Evolutionary conservation across 192 early-diverging fungal species (phyloP).

Genomic region (Lunasporangiospora selenospora): DNA sequence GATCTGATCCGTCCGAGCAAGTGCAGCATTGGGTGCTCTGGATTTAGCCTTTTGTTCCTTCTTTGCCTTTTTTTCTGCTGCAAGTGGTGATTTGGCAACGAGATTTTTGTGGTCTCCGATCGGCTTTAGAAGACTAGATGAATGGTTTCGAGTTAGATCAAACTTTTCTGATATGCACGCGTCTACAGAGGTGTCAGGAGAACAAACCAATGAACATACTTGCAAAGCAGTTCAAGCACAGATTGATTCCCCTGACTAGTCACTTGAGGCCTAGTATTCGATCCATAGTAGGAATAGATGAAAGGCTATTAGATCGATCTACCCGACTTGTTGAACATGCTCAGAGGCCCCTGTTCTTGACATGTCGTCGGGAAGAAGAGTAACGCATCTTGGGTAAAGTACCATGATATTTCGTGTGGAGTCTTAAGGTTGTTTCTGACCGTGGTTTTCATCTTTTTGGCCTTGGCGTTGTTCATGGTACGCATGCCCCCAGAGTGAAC

Average conservation of each 20-base stretch:
- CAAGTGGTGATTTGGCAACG: background rate
- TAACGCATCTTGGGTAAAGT: background rate
- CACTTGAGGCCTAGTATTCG: conserved; percentile 40
- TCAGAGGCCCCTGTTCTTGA: background rate
- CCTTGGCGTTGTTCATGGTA: conserved; percentile 28
- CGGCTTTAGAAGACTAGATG: conserved; percentile 19
- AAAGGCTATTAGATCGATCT: background rate
- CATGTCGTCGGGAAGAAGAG: background rate
- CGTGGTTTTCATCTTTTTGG: conserved; percentile 30
- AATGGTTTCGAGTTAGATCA: no score
- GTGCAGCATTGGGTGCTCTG: background rate
- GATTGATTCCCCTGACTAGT: conserved; percentile 14
- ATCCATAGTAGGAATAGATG: background rate
- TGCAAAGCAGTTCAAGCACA: conserved; percentile 38
- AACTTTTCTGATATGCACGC: no score
- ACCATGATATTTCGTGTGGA: conserved; percentile 42
- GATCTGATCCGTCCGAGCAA: no score
- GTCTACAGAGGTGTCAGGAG: no score
- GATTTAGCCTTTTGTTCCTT: background rate
- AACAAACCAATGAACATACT: conserved; percentile 11
- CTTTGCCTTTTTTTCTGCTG: conserved; percentile 1
- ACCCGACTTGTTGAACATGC: background rate
- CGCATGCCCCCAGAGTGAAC: conserved; percentile 26
- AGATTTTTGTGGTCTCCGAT: conserved; percentile 11
- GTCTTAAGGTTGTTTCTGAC: conserved; percentile 40